phyloP scores from a whole-genome alignment of 2,329 filamentous ascomycete genomes.

The Cordyceps farinosa region DNA sequence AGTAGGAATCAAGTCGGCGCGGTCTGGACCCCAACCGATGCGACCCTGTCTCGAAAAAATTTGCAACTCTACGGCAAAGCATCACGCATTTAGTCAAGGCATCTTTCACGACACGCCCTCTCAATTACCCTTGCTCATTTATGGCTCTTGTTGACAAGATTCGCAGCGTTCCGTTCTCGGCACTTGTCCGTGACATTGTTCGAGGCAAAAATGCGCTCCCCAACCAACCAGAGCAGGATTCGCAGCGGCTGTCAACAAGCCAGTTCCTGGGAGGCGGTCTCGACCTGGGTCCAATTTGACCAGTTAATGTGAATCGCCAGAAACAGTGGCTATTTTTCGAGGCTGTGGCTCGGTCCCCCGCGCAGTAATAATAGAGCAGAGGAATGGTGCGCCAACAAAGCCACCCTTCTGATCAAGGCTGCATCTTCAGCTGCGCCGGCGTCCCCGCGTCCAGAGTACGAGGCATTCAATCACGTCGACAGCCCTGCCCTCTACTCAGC shows the following conservation, averaged over 20 bases:
- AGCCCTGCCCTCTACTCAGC: conserved; percentile 14
- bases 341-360: not conserved
- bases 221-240: not conserved
- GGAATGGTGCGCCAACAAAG: not conserved
- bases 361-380: not conserved
- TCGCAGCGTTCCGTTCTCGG: not conserved
- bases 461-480: not conserved
- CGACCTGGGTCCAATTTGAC: not conserved
- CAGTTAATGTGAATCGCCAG: not conserved
- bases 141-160: not conserved
- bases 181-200: conserved; percentile 8
- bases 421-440: conserved; percentile 11
- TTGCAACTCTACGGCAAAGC: not conserved
- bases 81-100: not conserved
- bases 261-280: not conserved
- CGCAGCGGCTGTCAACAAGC: not conserved
- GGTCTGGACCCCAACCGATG: not conserved
- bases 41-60: not conserved
- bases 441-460: conserved; percentile 5
- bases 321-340: not conserved
- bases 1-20: not conserved
- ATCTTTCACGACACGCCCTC: not conserved
- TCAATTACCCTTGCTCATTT: not conserved
- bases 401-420: conserved; percentile 11
- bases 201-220: not conserved